These are phyloP conservation scores for Ilex aquifolium DNA, from an alignment of 257 asterid genomes.

Conservation along the genomic window DNA sequence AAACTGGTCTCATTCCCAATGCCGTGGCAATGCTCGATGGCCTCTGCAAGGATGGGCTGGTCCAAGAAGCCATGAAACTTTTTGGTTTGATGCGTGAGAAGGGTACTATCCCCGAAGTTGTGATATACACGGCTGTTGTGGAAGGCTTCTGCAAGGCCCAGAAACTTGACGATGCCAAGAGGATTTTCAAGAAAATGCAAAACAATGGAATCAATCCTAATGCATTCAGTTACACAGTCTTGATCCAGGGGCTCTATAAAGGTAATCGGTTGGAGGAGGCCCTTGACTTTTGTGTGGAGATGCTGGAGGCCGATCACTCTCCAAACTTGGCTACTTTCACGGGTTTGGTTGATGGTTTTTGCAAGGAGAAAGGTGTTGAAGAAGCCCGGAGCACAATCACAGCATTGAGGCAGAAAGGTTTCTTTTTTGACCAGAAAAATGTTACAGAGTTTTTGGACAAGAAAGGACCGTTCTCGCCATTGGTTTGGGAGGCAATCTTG, in stretches of 20 bases:
- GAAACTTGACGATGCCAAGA: slow-evolving; percentile 62
- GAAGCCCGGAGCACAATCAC: slow-evolving; percentile 50
- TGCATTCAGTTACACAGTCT: slow-evolving; percentile 49
- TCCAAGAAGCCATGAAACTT: slow-evolving; percentile 83
- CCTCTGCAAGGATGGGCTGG: slow-evolving; percentile 81
- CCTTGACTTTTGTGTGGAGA: slow-evolving; percentile 38
- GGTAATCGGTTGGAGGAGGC: slow-evolving; percentile 71
- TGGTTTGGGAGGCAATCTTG: slow-evolving; percentile 84
- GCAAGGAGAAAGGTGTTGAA: slow-evolving; percentile 63
- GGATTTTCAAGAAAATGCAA: slow-evolving; percentile 73
- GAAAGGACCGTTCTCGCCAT: slow-evolving; percentile 74
- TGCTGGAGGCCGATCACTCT: slow-evolving; percentile 70
- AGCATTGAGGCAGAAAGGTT: slow-evolving; percentile 57
- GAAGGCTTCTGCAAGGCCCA: slow-evolving; percentile 87
- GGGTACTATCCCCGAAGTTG: slow-evolving; percentile 80
- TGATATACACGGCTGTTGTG: slow-evolving; percentile 81
- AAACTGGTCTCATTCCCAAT: slow-evolving; percentile 79
- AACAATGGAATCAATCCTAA: slow-evolving; percentile 57
- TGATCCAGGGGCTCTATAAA: slow-evolving; percentile 49
- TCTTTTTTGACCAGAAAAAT: slow-evolving; percentile 53
- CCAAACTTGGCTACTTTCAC: slow-evolving; percentile 57
- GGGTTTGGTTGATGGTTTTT: slow-evolving; percentile 56
- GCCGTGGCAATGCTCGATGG: slow-evolving; percentile 97
- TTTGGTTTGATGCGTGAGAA: slow-evolving; percentile 81
- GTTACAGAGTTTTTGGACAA: slow-evolving; percentile 60